Evolutionary conservation across 73 alveolate genomes (phyloP).

Genomic region (Symbiodinium pilosum): DNA sequence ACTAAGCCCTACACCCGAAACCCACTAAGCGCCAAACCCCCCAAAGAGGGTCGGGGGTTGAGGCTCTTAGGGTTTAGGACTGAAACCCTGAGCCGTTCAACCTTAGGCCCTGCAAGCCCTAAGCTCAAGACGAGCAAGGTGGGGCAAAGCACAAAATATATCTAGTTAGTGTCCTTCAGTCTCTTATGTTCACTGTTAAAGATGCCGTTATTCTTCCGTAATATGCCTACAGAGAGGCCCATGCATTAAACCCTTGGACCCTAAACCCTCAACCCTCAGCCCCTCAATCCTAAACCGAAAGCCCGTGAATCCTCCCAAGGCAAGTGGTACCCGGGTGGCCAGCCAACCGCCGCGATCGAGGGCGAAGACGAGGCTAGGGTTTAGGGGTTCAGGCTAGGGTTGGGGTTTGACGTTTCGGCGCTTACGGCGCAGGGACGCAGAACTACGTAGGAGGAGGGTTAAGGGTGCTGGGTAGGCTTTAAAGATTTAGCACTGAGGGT

Average conservation of each 20-base stretch:
- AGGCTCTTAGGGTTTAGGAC: too few relatives aligned
- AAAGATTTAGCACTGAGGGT: background rate
- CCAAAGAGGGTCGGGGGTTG: too few relatives aligned
- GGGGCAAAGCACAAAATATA: too few relatives aligned
- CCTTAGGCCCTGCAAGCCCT: too few relatives aligned
- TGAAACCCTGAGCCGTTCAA: too few relatives aligned
- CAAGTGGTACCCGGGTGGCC: slow-evolving; percentile 89
- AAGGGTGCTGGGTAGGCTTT: background rate
- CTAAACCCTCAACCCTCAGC: background rate
- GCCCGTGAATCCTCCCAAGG: background rate
- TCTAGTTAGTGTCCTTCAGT: too few relatives aligned
- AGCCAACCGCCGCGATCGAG: slow-evolving; percentile 44
- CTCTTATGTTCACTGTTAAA: too few relatives aligned
- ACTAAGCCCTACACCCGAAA: too few relatives aligned
- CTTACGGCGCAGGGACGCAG: background rate
- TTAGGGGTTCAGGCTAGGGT: too few relatives aligned
- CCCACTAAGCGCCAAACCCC: too few relatives aligned
- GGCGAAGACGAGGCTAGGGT: slow-evolving; percentile 61
- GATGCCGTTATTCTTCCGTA: too few relatives aligned
- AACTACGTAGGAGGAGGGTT: background rate
- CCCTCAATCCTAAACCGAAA: background rate
- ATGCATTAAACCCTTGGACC: background rate
- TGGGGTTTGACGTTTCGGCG: background rate
- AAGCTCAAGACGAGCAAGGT: too few relatives aligned
- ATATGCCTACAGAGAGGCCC: background rate